Evolutionary conservation across 1,284 basidiomycete species (phyloP).

Genomic region (Athelia sp.): DNA sequence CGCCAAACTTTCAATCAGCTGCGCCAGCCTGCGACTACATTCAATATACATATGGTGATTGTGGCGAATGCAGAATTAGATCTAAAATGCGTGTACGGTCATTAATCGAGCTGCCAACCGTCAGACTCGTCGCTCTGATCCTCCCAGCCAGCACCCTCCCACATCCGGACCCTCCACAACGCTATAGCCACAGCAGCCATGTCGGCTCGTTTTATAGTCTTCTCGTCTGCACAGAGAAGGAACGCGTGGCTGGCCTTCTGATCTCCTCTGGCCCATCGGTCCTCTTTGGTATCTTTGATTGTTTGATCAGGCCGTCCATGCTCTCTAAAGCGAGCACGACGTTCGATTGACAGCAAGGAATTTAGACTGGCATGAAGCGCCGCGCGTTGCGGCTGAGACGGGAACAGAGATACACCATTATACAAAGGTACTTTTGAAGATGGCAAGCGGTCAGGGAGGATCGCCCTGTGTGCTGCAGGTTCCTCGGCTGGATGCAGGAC

Average conservation of each 20-base stretch:
- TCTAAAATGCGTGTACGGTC: not conserved
- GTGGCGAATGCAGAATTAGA: too few species aligned
- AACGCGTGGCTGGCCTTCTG: conserved; percentile 64
- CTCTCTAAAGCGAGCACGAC: conserved; percentile 24
- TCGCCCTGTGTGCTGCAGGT: conserved; percentile 7
- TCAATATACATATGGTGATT: too few species aligned
- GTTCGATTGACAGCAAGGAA: conserved; percentile 45
- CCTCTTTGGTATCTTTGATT: conserved; percentile 1
- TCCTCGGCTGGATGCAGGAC: conserved; percentile 27
- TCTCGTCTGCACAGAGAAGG: conserved; percentile 48
- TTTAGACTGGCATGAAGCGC: conserved; percentile 45
- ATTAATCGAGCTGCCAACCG: conserved; percentile 5
- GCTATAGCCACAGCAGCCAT: conserved; percentile 59
- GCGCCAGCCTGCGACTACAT: too few species aligned
- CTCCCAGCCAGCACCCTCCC: conserved; percentile 49
- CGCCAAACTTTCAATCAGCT: too few species aligned
- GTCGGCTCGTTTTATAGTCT: conserved; percentile 49
- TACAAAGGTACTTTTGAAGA: conserved; percentile 55
- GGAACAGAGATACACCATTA: conserved; percentile 60
- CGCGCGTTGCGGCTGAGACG: conserved; percentile 50
- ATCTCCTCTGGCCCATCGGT: conserved; percentile 19
- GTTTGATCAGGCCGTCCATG: conserved; percentile 1
- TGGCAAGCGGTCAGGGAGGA: conserved; percentile 30
- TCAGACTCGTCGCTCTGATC: conserved; percentile 15
- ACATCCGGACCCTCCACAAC: conserved; percentile 72